Base-by-base conservation (phyloP, 2,329 filamentous ascomycete genomes). In the Neurospora sp. region DNA sequence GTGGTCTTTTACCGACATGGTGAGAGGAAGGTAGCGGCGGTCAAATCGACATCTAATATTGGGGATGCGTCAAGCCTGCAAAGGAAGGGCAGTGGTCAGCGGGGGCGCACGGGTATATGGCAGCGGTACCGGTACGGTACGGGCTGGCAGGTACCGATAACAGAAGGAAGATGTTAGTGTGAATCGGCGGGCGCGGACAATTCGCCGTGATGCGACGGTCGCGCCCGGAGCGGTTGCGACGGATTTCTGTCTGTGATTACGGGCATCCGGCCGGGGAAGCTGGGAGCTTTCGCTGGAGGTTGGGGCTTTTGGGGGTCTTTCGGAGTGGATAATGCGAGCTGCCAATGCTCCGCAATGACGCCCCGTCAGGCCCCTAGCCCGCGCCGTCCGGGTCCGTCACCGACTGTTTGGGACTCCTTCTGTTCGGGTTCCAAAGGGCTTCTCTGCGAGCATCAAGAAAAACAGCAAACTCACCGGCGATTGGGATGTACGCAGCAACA, bases 21-120 rank as follows among this genome's bases (percentile, higher is more conserved):
- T 80, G 76, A 72, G 80, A 76, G 79, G 72, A 93, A 93, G 82
- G 82, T 82, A 78, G 76, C 40, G 67, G 69, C 58, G 73, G 66
- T 76, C 73, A 76, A 76, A 74, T 75, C 74, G 73, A 71, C 76
- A 76, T 76, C 68, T 72, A 78, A 72, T 62, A n/a, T n/a, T 62
- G 17, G 52, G 28, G 52, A 62, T n/a, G 23, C 52, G 52, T 62
- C 52, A 62, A 62, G 52, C 52, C 52, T 62, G 52, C 52, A 8
- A 13, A 62, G 52, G 52, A 62, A 36, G 52, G 52, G 52, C 52
- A 62, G 52, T 62, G 28, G 52, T 62, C 52, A 62, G 52, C 52
- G 52, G 23, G 28, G 23, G 28, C 23, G 52, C 52, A 62, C 52
- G 52, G 52, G 28, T 36, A 36, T 62, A n/a, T 62, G 52, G 52